These are phyloP conservation scores for Ganoderma leucocontextum DNA, from an alignment of 1,284 basidiomycete species.

Conservation along the genomic window DNA sequence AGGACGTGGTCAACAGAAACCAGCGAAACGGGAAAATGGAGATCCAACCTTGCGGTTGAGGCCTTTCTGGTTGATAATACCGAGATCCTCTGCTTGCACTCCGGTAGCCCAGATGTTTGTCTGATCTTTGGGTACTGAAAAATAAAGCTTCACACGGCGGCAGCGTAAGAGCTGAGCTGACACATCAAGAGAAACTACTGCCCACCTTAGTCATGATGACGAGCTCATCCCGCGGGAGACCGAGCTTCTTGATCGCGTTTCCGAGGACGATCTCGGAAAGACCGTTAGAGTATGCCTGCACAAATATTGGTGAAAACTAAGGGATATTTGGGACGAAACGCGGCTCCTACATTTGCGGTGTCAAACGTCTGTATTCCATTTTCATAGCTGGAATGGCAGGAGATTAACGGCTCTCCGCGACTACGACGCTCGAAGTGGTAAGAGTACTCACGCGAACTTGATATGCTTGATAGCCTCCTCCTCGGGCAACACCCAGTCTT, in stretches of 20 bases:
- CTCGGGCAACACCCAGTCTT: constrained; percentile 49
- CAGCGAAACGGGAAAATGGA: background rate
- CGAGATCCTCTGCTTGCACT: constrained; percentile 29
- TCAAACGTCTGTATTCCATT: constrained; percentile 62
- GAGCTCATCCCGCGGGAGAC: constrained; percentile 62
- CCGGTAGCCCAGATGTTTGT: background rate
- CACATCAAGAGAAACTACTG: background rate
- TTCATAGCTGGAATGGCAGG: constrained; percentile 37
- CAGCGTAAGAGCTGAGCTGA: background rate
- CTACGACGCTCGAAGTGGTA: background rate
- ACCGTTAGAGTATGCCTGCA: constrained; percentile 49
- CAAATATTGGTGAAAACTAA: too few relatives aligned
- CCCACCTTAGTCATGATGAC: constrained; percentile 63
- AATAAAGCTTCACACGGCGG: background rate
- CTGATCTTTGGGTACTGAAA: constrained; percentile 40
- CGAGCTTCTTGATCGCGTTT: constrained; percentile 62
- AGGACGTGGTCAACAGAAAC: background rate
- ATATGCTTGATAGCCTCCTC: constrained; percentile 50
- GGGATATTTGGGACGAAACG: background rate
- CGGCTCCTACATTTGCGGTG: constrained; percentile 51
- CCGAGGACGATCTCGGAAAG: constrained; percentile 63
- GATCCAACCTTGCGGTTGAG: constrained; percentile 41
- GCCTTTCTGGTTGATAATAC: constrained; percentile 47
- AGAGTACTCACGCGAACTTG: constrained; percentile 46
- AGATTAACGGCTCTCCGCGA: background rate